Conservation (phyloP, 169 alveolate genomes). For the Plasmodium adleri region DNA sequence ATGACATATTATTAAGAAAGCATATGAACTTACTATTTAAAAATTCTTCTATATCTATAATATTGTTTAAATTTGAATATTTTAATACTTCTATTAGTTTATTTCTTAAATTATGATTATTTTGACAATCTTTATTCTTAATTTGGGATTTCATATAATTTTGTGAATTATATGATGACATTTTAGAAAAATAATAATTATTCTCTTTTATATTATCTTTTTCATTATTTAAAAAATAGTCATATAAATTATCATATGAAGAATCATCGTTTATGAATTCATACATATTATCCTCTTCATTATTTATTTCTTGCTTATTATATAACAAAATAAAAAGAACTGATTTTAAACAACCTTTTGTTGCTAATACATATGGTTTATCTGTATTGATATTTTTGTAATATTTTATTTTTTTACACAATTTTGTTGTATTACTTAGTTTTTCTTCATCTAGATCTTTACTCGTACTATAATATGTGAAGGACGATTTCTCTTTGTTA, state of each 20-base stretch:
- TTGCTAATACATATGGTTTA: constrained; percentile 72
- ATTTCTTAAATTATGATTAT: constrained; percentile 5
- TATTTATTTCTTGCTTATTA: constrained; percentile 7
- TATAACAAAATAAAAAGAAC: constrained; percentile 61
- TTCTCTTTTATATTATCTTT: neutral
- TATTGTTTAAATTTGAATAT: constrained; percentile 59
- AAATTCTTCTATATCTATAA: constrained; percentile 35
- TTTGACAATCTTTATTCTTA: neutral
- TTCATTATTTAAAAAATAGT: neutral
- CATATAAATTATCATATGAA: too few relatives aligned
- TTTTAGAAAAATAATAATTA: neutral
- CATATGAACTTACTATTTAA: constrained; percentile 27
- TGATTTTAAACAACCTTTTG: constrained; percentile 68
- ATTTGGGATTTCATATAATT: constrained; percentile 2
- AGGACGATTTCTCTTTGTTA: neutral
- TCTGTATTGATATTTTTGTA: constrained; percentile 50
- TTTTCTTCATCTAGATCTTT: constrained; percentile 4
- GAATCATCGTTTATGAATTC: too few relatives aligned
- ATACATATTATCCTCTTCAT: neutral
- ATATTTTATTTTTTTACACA: constrained; percentile 37
- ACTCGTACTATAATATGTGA: neutral
- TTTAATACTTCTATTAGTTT: constrained; percentile 9
- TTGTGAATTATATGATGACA: neutral
- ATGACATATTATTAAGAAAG: constrained; percentile 24
- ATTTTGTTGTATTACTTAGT: constrained; percentile 13